These are phyloP conservation scores for Fusarium sp. DNA, from an alignment of 2,329 filamentous ascomycete genomes.

Conservation along the genomic window DNA sequence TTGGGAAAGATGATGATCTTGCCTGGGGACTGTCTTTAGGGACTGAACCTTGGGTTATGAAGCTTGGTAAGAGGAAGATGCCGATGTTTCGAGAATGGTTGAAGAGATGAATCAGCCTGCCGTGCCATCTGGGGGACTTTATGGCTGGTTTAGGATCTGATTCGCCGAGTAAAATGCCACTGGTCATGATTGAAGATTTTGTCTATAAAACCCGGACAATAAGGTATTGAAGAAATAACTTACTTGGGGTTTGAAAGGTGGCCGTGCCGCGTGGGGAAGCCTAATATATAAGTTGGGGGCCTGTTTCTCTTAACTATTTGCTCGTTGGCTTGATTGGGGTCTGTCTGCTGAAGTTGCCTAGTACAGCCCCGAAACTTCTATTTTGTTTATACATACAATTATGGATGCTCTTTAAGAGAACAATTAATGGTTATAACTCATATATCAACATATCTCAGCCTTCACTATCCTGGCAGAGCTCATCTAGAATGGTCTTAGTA, in stretches of 20 bases:
- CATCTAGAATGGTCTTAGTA: neutral
- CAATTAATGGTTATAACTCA: too few species aligned
- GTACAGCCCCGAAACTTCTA: too few species aligned
- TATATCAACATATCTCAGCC: neutral
- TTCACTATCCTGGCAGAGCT: rapidly evolving
- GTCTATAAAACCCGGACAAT: rapidly evolving
- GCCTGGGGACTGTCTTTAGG: rapidly evolving
- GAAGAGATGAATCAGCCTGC: neutral
- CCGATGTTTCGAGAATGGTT: too few species aligned
- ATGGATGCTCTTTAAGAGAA: too few species aligned
- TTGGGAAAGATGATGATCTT: rapidly evolving
- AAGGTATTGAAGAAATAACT: neutral
- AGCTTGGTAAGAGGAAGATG: neutral
- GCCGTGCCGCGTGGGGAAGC: neutral
- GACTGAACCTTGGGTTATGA: neutral
- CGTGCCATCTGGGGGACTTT: rapidly evolving
- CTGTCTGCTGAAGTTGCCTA: too few species aligned
- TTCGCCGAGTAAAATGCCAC: neutral
- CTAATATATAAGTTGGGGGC: neutral
- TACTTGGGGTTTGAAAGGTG: rapidly evolving
- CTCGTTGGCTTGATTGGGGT: too few species aligned
- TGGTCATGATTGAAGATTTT: neutral
- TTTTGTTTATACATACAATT: too few species aligned
- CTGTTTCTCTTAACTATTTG: too few species aligned
- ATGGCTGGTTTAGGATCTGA: neutral